A percentile compares a stretch with the other conserved stretches of the same genome.
Conservation (phyloP, 164 flowering plant species). For the Tetracentron sinense region DNA sequence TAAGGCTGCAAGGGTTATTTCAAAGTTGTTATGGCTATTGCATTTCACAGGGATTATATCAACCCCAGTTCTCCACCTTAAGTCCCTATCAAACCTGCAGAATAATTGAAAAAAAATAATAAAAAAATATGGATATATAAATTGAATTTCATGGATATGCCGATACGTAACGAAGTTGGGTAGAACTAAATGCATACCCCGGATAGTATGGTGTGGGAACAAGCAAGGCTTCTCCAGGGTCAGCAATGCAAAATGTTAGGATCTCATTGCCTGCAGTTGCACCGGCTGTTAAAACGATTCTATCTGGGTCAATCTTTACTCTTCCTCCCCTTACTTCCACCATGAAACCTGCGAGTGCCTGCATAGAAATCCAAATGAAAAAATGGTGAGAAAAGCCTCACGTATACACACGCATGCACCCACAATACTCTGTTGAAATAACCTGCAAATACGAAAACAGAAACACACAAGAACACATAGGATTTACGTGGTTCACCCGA, state of each 20-base stretch:
- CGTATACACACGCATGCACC: too few relatives aligned
- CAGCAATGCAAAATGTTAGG: neutral
- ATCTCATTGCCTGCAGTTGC: neutral
- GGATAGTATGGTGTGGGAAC: too few relatives aligned
- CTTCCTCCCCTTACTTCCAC: neutral
- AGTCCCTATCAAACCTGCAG: slow-evolving; percentile 74
- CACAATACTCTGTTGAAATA: neutral
- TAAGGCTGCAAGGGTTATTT: slow-evolving; percentile 44
- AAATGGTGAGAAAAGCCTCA: neutral
- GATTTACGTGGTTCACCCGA: too few relatives aligned
- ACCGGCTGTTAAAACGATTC: neutral
- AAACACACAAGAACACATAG: too few relatives aligned
- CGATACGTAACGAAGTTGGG: neutral
- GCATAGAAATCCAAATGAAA: neutral
- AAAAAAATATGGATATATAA: too few relatives aligned
- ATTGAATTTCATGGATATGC: neutral
- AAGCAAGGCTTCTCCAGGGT: too few relatives aligned
- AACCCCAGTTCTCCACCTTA: slow-evolving; percentile 61
- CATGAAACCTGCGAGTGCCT: neutral
- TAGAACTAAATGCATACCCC: too few relatives aligned
- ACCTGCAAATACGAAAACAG: too few relatives aligned
- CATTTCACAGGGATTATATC: slow-evolving; percentile 72
- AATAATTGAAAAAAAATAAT: too few relatives aligned
- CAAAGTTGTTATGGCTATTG: slow-evolving; percentile 62
- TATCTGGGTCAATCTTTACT: neutral